Base-by-base conservation (phyloP, 805 yeast genomes). In the Saturnispora besseyi region DNA sequence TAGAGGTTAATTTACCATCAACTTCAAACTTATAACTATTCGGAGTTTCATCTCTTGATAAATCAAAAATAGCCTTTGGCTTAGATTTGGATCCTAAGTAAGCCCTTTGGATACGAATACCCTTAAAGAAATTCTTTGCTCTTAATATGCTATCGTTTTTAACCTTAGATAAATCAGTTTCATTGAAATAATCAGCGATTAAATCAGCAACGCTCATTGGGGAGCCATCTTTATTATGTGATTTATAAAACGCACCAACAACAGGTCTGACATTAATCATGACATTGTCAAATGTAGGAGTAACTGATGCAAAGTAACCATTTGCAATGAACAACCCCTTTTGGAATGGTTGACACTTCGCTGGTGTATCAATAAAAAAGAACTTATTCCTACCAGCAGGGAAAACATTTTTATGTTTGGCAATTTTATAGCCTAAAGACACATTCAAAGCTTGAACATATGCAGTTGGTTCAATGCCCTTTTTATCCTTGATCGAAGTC, bases 301-400 rank as follows among this genome's bases (percentile, higher is more conserved):
- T 48, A 37, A 63, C 61, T 30, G 67, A 61, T 8, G 64, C 61
- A 55, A 49, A 63, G 45, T 59, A 63, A 29, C 67, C 67, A 41
- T 55, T 58, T 30, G 62, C 62, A 29, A 64, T 59, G 21, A 51
- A 59, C 15, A 63, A 48, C 24, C 67, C 67, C 33, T 52, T 57
- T 49, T 55, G 60, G 36, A 62, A 56, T 7, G 59, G 43, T 34
- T 54, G 59, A 21, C 59, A 58, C 26, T 52, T 49, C n/a, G 55
- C 57, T 4, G 63, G 63, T 12, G 52, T 44, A 22, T 58, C 60
- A 48, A 56, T 51, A 26, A 60, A 53, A 38, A 61, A 60, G 21
- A 57, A 61, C 29, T 50, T 59, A 42, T 52, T 56, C 29, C 46
- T 50, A 42, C 65, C 65, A 29, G 59, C 54, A 44, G 53, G 36